phyloP scores from a whole-genome alignment of 2,329 filamentous ascomycete genomes.

The Trichophyton mentagrophytes region DNA sequence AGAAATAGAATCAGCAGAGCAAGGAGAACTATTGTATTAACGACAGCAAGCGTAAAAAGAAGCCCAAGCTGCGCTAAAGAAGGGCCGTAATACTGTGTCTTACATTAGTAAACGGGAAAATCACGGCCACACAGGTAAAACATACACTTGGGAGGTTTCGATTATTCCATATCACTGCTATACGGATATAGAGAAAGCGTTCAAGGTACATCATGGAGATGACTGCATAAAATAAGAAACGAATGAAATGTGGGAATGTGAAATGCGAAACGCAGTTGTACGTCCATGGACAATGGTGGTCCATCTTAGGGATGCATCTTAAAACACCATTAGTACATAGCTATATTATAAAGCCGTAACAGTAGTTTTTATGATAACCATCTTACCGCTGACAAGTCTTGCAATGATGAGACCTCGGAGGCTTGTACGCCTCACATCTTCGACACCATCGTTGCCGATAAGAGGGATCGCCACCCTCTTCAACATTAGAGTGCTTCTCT shows the following conservation, averaged over 20 bases:
- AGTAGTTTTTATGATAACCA: no score
- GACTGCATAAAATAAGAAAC: slow-evolving; percentile 49
- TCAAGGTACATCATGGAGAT: slow-evolving; percentile 46
- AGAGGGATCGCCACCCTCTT: slow-evolving; percentile 5
- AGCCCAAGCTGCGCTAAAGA: slow-evolving; percentile 39
- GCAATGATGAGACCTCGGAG: slow-evolving; percentile 52
- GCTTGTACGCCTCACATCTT: slow-evolving; percentile 49
- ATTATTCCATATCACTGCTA: slow-evolving; percentile 42
- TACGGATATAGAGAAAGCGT: slow-evolving; percentile 41
- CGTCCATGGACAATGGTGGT: slow-evolving; percentile 57
- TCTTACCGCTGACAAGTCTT: slow-evolving; percentile 46
- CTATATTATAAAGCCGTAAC: no score
- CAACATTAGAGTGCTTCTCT: slow-evolving; percentile 13
- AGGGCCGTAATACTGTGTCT: slow-evolving; percentile 45
- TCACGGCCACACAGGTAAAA: slow-evolving; percentile 5
- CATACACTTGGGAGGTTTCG: slow-evolving; percentile 45
- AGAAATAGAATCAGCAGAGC: slow-evolving; percentile 42
- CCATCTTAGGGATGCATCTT: slow-evolving; percentile 46
- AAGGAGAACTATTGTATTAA: slow-evolving; percentile 47
- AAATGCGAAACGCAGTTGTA: slow-evolving; percentile 53
- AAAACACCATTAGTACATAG: no score
- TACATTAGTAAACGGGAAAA: no score
- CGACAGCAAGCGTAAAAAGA: slow-evolving; percentile 41
- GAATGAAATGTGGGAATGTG: slow-evolving; percentile 53
- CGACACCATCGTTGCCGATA: slow-evolving; percentile 43